Evolutionary conservation across 495 filamentous ascomycete species (phyloP).

Genomic region (Aspergillus biplanus): DNA sequence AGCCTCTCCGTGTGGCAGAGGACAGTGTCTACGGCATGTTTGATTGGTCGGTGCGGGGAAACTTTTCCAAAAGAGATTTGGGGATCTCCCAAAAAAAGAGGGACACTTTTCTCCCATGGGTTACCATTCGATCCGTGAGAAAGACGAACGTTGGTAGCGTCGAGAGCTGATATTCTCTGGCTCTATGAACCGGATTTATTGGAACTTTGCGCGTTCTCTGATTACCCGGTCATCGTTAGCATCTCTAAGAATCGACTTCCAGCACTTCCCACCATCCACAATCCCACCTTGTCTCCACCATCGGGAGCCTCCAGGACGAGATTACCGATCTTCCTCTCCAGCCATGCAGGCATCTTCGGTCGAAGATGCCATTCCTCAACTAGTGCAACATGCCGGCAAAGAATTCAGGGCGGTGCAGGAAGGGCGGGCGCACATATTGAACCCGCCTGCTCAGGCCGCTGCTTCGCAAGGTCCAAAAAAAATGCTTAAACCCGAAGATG

Average conservation of each 20-base stretch:
- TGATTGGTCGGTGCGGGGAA: neutral
- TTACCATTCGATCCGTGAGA: neutral
- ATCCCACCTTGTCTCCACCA: neutral
- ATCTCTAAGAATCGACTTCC: neutral
- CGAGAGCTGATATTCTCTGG: neutral
- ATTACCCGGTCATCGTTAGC: neutral
- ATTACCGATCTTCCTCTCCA: neutral
- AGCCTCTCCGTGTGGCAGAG: neutral
- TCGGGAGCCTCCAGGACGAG: neutral
- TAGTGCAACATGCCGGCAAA: slow-evolving; percentile 48
- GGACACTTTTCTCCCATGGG: neutral
- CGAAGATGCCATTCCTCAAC: slow-evolving; percentile 7
- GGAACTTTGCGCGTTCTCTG: neutral
- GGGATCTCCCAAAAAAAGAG: neutral
- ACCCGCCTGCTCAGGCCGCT: slow-evolving; percentile 54
- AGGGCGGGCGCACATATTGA: slow-evolving; percentile 67
- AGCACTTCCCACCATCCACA: neutral
- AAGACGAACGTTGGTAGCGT: too few species aligned
- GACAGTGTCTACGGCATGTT: neutral
- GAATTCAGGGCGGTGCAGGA: slow-evolving; percentile 68
- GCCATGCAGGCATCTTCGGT: slow-evolving; percentile 9
- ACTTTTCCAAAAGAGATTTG: neutral
- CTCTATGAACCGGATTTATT: slow-evolving; percentile 7
- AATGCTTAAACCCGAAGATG: slow-evolving; percentile 51
- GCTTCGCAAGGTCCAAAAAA: slow-evolving; percentile 46